Conservation (phyloP, 1,284 basidiomycete genomes). For the Irpex lacteus region DNA sequence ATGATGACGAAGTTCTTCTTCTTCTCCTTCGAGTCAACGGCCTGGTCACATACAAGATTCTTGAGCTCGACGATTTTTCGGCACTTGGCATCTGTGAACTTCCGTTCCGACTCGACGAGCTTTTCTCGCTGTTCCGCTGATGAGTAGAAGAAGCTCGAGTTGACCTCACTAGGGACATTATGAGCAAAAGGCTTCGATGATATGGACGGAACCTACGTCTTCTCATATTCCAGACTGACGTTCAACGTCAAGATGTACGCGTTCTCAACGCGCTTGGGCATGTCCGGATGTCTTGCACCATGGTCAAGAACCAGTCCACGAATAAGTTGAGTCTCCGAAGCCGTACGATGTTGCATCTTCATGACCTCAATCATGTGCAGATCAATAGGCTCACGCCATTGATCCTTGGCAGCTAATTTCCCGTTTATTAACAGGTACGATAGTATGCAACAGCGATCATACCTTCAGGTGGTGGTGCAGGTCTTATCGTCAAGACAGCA, state of each 20-base stretch:
- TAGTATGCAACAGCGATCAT: conserved; percentile 3
- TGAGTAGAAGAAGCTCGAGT: conserved; percentile 99
- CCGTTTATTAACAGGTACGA: conserved; percentile 6
- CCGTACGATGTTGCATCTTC: conserved; percentile 99
- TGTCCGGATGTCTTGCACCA: conserved; percentile 96
- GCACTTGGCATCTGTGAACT: conserved; percentile 92
- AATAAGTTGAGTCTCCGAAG: conserved; percentile 96
- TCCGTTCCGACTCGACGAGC: conserved; percentile 95
- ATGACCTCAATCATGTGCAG: conserved; percentile 99
- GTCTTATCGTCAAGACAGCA: conserved; percentile 89
- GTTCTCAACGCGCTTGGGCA: conserved; percentile 98
- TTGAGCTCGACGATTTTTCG: conserved; percentile 98
- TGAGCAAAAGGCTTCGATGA: conserved; percentile 11
- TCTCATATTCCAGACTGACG: conserved; percentile 98
- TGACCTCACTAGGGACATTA: conserved; percentile 78
- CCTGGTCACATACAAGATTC: conserved; percentile 93
- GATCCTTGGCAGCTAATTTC: conserved; percentile 51
- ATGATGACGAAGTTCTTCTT: conserved; percentile 92
- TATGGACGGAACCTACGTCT: conserved; percentile 73
- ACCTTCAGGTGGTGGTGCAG: conserved; percentile 64
- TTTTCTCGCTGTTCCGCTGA: conserved; percentile 98
- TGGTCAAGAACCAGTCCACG: conserved; percentile 95
- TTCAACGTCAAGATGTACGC: conserved; percentile 95
- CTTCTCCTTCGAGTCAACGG: conserved; percentile 77
- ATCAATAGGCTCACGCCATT: conserved; percentile 89